phyloP scores from a whole-genome alignment of 805 yeast species.

The Saccharomycopsis selenospora region DNA sequence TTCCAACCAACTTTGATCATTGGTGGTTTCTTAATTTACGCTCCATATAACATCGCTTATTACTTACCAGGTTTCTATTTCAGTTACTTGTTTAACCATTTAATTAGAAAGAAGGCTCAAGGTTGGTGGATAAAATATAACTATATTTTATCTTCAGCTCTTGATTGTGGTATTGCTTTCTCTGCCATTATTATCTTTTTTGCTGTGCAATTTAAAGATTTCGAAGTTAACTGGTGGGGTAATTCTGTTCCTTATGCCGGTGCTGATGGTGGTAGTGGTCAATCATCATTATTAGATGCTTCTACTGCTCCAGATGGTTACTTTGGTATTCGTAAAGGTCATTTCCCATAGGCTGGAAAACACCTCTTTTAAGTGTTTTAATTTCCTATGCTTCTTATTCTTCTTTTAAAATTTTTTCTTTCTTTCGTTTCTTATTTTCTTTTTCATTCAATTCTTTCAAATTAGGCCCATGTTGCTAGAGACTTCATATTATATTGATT shows the following conservation, averaged over 20 bases:
- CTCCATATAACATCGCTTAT: constrained; percentile 45
- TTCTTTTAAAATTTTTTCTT: too few species aligned
- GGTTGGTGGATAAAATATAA: constrained; percentile 49
- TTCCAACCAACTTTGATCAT: constrained; percentile 46
- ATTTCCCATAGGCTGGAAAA: not conserved
- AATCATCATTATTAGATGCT: constrained; percentile 17
- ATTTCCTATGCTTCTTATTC: not conserved
- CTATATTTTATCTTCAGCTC: constrained; percentile 46
- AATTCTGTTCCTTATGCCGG: constrained; percentile 34
- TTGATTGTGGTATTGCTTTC: constrained; percentile 57
- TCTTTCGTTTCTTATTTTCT: not conserved
- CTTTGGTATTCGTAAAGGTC: constrained; percentile 26
- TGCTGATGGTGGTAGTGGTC: constrained; percentile 30
- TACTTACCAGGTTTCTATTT: constrained; percentile 26
- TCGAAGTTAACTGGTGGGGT: constrained; percentile 57
- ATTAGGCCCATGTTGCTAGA: too few species aligned
- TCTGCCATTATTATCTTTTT: constrained; percentile 50
- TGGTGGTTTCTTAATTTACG: constrained; percentile 41
- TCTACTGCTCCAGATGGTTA: constrained; percentile 29
- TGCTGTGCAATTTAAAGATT: constrained; percentile 37
- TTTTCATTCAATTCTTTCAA: too few species aligned
- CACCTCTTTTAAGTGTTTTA: not conserved
- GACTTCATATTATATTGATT: too few species aligned
- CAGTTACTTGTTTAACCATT: constrained; percentile 39
- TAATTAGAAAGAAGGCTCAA: constrained; percentile 39